A percentile compares a stretch with the other conserved stretches of the same genome.
These are phyloP conservation scores for Asterionellopsis glacialis DNA, from an alignment of 108 stramenopile species.

Conservation along the genomic window DNA sequence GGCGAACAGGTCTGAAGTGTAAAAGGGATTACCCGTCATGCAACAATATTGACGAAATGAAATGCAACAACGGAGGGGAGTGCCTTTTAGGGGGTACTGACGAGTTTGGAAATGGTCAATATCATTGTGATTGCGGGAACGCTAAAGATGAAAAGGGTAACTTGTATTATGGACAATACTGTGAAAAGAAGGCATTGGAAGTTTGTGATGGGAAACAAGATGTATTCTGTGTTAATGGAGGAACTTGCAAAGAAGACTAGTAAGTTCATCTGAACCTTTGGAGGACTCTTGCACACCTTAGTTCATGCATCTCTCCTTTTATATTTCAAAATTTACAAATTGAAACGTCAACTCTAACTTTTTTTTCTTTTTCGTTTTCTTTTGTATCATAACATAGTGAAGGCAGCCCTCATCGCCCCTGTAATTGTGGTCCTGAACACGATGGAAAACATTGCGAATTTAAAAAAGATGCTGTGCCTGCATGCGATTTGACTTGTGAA, in stretches of 20 bases:
- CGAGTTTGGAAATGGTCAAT: conserved; percentile 3
- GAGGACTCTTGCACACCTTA: neutral
- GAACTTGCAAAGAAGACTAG: conserved; percentile 27
- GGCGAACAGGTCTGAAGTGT: neutral
- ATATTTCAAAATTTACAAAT: neutral
- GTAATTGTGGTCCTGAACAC: conserved; percentile 27
- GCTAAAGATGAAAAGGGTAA: conserved; percentile 11
- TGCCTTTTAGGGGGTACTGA: conserved; percentile 1
- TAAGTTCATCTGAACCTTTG: neutral
- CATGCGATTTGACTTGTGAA: conserved; percentile 31
- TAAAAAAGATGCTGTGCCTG: conserved; percentile 21
- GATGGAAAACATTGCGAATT: conserved; percentile 51
- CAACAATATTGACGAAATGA: conserved; percentile 1
- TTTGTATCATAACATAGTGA: neutral
- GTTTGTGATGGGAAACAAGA: conserved; percentile 6
- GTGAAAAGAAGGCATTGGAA: conserved; percentile 7
- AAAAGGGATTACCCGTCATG: conserved; percentile 3
- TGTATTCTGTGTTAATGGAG: conserved; percentile 41
- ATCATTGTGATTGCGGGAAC: conserved; percentile 20
- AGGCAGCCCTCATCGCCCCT: conserved; percentile 15
- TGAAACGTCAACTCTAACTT: no score
- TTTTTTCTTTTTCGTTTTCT: neutral
- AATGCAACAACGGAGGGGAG: conserved; percentile 20
- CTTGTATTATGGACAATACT: conserved; percentile 17
- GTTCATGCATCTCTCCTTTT: neutral